phyloP scores from a whole-genome alignment of 495 filamentous ascomycete genomes.

The Aspergillus saccharolyticus region DNA sequence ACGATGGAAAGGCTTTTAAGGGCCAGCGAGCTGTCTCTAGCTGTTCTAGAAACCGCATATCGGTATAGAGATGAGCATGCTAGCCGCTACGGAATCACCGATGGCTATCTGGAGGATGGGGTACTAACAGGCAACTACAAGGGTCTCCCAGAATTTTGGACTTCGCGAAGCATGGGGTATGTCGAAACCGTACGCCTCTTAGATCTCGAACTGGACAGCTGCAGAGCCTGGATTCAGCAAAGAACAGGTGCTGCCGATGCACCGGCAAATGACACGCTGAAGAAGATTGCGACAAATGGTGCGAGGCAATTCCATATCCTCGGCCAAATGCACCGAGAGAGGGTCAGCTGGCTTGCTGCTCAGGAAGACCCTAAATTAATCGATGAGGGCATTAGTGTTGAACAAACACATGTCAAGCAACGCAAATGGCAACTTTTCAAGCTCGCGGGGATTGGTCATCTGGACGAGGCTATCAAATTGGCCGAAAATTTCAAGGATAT shows the following conservation, averaged over 20 bases:
- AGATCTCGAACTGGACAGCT: slow-evolving; percentile 41
- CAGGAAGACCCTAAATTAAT: slow-evolving; percentile 42
- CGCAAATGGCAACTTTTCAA: slow-evolving; percentile 55
- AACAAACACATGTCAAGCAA: slow-evolving; percentile 45
- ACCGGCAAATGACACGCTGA: slow-evolving; percentile 31
- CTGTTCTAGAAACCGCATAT: slow-evolving; percentile 66
- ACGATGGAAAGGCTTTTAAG: slow-evolving; percentile 60
- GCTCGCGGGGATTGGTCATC: slow-evolving; percentile 63
- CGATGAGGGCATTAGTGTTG: slow-evolving; percentile 43
- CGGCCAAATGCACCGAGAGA: slow-evolving; percentile 58
- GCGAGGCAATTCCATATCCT: slow-evolving; percentile 51
- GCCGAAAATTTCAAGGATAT: slow-evolving; percentile 72
- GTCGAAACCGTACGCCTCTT: slow-evolving; percentile 47
- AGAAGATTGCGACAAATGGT: slow-evolving; percentile 49
- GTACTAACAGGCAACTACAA: slow-evolving; percentile 56
- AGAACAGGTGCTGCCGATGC: slow-evolving; percentile 24
- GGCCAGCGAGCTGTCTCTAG: slow-evolving; percentile 72
- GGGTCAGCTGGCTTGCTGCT: slow-evolving; percentile 53
- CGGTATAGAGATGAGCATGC: slow-evolving; percentile 65
- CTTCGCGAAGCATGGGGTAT: slow-evolving; percentile 46
- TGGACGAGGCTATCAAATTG: slow-evolving; percentile 62
- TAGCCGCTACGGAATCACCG: slow-evolving; percentile 61
- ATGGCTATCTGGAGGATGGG: slow-evolving; percentile 62
- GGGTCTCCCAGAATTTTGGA: slow-evolving; percentile 75
- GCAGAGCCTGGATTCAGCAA: slow-evolving; percentile 38